Conservation (phyloP, 108 stramenopile species). For the Skeletonema costatum region DNA sequence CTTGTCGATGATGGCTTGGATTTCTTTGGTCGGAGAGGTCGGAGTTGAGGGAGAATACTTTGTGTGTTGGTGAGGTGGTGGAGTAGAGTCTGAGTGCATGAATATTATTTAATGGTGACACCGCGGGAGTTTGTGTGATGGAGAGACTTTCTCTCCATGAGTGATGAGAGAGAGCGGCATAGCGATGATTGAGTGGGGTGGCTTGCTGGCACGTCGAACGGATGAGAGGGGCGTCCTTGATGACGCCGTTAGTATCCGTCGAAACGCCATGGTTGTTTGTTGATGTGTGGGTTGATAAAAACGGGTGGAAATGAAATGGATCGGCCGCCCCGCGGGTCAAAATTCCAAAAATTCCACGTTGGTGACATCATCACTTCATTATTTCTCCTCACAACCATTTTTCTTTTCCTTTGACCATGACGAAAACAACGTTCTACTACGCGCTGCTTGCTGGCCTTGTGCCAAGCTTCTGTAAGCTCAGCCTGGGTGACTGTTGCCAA, state of each 20-base stretch:
- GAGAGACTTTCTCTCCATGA: background rate
- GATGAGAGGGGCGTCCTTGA: background rate
- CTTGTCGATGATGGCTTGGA: slow-evolving; percentile 68
- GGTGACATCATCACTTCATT: background rate
- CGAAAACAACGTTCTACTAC: background rate
- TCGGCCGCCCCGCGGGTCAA: background rate
- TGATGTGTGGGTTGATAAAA: background rate
- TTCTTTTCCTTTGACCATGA: background rate
- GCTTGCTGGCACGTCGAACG: background rate
- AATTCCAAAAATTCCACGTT: background rate
- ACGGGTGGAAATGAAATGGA: background rate
- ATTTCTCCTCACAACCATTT: too few relatives aligned
- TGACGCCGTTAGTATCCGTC: background rate
- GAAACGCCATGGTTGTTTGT: background rate
- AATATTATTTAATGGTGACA: background rate
- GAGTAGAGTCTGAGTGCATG: slow-evolving; percentile 1
- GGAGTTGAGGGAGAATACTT: slow-evolving; percentile 49
- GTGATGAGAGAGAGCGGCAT: background rate
- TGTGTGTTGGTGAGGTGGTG: slow-evolving; percentile 20
- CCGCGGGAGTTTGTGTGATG: background rate
- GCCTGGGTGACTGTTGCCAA: background rate
- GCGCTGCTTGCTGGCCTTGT: background rate
- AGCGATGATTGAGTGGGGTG: background rate
- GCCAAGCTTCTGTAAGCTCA: background rate
- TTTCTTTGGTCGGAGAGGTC: slow-evolving; percentile 59